These are phyloP conservation scores for Blepharisma undulans DNA, from an alignment of 169 alveolate species.

Conservation along the genomic window DNA sequence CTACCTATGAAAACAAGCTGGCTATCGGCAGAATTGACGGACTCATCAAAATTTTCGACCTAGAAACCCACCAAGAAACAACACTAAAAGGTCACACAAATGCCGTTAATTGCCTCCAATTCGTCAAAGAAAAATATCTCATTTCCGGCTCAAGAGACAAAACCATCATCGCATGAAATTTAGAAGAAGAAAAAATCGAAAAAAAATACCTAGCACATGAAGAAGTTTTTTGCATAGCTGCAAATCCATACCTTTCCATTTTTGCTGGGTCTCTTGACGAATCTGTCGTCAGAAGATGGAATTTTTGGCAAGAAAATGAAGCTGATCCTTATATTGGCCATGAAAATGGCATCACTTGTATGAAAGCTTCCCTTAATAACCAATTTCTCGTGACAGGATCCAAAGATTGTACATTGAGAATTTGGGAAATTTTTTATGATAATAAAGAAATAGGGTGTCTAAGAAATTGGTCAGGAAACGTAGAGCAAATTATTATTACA, in stretches of 20 bases:
- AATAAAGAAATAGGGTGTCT: neutral
- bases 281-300: no score
- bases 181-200: neutral
- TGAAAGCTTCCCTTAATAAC: no score
- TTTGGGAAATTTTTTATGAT: neutral
- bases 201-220: neutral
- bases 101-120: neutral
- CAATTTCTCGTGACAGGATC: no score
- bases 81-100: neutral
- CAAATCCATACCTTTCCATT: no score
- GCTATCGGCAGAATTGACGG: neutral
- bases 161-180: neutral
- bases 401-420: no score
- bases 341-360: no score
- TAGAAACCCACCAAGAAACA: neutral
- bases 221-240: no score
- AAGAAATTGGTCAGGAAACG: neutral
- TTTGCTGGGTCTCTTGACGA: no score
- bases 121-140: neutral
- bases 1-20: no score
- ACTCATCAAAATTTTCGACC: neutral
- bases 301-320: neutral
- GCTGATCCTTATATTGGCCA: no score
- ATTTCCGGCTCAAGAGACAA: neutral
- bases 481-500: neutral